Base-by-base conservation (phyloP, 495 filamentous ascomycete genomes). In the Melanomma pulvis-pyrius region DNA sequence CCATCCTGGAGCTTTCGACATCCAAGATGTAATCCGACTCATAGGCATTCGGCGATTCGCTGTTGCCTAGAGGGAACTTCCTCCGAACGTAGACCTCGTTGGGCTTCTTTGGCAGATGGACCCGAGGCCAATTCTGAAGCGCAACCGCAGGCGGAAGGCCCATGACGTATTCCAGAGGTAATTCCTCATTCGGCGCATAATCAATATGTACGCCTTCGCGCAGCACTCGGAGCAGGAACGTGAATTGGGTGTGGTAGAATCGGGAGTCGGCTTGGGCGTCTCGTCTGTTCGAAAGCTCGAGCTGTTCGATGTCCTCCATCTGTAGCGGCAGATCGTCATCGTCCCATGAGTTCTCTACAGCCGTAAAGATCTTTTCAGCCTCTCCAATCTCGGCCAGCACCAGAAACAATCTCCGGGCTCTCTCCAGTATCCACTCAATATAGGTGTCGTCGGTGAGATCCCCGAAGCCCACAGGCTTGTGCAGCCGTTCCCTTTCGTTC, bases 381-480 rank as follows among this genome's bases (percentile, higher is more conserved):
- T 92, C 84, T 0, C 88, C 91, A 53, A 96, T 81, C 61, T 93
- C 89, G 44, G 87, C 81, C 32, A 97, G 82, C 32, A 92, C 90
- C 32, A 98, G 82, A 68, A 96, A 98, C 57, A 96, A 83, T 59
- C 87, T 84, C 67, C 84, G 88, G 3, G 91, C 88, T 69, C 88
- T 89, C 64, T 88, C 79, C 54, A 96, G 80, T 63, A 98, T 96
- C 90, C 91, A 96, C 69, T 97, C 93, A 76, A 91, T 87, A 72
- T 97, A 98, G 0, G 92, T 96, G 67, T 91, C 88, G 71, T 92
- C 90, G 1, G 92, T 97, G 67, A 97, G 76, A 72, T 93, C 92
- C n/a, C 92, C 92, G 77, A 94, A 96, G 19, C 83, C 83, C 36
- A 93, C 77, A 0, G 87, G 86, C 49, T 82, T 80, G 71, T 94